Conservation (phyloP, 176 grass and related monocot species). For the Stipa capillata region DNA sequence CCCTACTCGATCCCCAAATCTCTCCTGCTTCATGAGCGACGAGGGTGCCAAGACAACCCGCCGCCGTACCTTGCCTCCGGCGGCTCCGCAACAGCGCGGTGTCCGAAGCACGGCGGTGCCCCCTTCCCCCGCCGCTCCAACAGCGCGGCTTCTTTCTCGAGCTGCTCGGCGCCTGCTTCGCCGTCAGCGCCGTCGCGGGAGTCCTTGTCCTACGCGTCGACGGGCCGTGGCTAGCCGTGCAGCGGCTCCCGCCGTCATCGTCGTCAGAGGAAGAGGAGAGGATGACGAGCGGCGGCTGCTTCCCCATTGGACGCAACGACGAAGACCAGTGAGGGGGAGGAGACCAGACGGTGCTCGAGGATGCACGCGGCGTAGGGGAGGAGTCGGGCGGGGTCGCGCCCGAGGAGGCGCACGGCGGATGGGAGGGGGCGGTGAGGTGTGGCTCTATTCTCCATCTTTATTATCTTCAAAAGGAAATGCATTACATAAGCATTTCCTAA, state of each 20-base stretch:
- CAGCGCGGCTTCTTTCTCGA: conserved; percentile 25
- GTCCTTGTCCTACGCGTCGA: not conserved
- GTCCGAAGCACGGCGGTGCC: not conserved
- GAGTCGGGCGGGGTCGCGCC: no score
- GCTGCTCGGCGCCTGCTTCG: not conserved
- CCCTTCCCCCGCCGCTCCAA: not conserved
- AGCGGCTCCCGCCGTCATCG: not conserved
- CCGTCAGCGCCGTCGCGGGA: not conserved
- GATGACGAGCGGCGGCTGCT: conserved; percentile 13
- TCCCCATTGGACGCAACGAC: conserved; percentile 19
- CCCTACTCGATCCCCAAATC: no score
- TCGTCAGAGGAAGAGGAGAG: conserved; percentile 22
- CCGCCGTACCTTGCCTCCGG: no score
- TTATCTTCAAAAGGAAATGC: no score
- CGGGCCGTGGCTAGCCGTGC: not conserved
- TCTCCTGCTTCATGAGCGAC: no score
- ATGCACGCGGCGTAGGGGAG: no score
- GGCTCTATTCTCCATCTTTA: no score
- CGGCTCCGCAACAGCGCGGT: not conserved
- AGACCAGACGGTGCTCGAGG: not conserved
- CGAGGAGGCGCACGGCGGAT: no score
- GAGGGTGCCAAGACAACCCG: no score
- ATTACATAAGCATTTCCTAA: no score
- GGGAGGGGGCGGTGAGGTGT: no score
- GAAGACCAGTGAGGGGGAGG: not conserved